These are phyloP conservation scores for Phytophthora brassicae DNA, from an alignment of 352 stramenopile species.

Conservation along the genomic window DNA sequence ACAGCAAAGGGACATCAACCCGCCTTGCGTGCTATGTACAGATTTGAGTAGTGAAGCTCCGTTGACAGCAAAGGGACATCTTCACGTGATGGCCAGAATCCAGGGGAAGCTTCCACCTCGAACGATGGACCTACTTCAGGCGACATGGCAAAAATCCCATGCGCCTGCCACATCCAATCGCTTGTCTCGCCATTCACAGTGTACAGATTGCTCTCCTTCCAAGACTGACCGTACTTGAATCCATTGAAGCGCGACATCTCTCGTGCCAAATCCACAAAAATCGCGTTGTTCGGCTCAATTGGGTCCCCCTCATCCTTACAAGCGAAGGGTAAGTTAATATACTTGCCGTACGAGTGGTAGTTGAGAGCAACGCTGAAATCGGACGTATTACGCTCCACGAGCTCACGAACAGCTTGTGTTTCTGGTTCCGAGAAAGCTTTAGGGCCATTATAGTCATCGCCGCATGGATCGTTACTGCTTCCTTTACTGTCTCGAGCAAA, in stretches of 20 bases:
- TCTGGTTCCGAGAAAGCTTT: constrained; percentile 82
- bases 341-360: constrained; percentile 85
- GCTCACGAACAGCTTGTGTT: constrained; percentile 64
- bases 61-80: constrained; percentile 58
- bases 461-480: constrained; percentile 66
- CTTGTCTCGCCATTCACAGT: constrained; percentile 87
- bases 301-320: constrained; percentile 66
- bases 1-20: constrained; percentile 63
- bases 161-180: constrained; percentile 83
- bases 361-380: constrained; percentile 73
- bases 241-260: constrained; percentile 80
- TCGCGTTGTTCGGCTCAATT: constrained; percentile 23
- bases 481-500: constrained; percentile 63
- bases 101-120: constrained; percentile 28
- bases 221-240: constrained; percentile 77
- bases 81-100: constrained; percentile 70
- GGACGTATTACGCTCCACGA: constrained; percentile 54
- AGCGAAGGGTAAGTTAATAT: constrained; percentile 84
- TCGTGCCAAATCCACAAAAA: constrained; percentile 55
- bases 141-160: constrained; percentile 86
- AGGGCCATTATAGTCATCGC: constrained; percentile 73
- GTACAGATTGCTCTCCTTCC: constrained; percentile 85
- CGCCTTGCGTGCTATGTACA: constrained; percentile 50
- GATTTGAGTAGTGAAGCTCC: constrained; percentile 78
- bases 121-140: constrained; percentile 79